Base-by-base conservation (phyloP, 306 rosid genomes). In the Chamaecrista fasciculata region DNA sequence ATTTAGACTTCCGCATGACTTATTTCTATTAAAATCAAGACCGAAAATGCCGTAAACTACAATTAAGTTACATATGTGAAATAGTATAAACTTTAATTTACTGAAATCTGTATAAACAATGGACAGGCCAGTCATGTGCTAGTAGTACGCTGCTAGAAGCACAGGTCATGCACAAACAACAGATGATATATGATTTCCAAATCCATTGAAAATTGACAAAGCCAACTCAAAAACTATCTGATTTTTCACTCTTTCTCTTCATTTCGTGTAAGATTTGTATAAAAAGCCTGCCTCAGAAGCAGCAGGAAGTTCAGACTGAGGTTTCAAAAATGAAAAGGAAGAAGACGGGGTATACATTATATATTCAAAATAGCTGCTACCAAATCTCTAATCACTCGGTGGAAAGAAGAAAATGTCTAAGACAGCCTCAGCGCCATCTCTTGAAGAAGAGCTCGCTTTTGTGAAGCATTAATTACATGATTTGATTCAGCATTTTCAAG, bases 371-470 rank as follows among this genome's bases (percentile, higher is more conserved):
- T 50, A 59, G 52, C 67, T 66, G 70, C 76, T 61, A 84, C 79
- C 78, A 85, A 79, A 82, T 66, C 67, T 52, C 67, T 66, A 66
- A 82, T 71, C 56, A 68, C 80, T 31, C 25, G 47, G 70, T 37
- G 73, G 69, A 63, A 74, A 72, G 56, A 52, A 62, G 48, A 64
- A 58, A 44, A 43, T 5, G 46, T 72, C 75, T 86, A 93, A 21
- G 96, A 78, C 65, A 95, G 75, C 83, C 84, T 91, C 76, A 91
- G 69, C 19, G 99, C 99, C 97, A 95, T 91, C 83, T 91, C 96
- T 79, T 95, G 99, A 65, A 91, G 95, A 76, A 95, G 97, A 64
- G 89, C 86, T 78, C 99, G 89, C 81, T 91, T 95, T 79, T 95
- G 96, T 16, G 89, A 77, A 72, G 97, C 92, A 72, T 83, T 89